phyloP scores from a whole-genome alignment of 2,329 filamentous ascomycete genomes.

The Fusarium oligoseptatum region DNA sequence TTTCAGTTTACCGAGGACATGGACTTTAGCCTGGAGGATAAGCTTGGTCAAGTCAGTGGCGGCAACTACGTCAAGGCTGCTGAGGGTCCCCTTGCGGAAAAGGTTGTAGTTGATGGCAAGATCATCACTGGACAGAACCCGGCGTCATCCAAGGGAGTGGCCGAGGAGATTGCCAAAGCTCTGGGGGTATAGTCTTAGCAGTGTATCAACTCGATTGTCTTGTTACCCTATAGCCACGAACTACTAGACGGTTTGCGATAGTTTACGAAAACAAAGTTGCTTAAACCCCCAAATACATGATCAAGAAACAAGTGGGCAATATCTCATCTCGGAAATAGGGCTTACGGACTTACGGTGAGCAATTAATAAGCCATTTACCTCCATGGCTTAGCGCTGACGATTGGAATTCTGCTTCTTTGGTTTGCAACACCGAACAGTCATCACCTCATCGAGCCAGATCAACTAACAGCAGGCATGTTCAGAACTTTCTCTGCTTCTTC shows the following conservation, averaged over 20 bases:
- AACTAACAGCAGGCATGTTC: neutral
- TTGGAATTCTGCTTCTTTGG: neutral
- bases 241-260: neutral
- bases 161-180: constrained; percentile 58
- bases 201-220: neutral
- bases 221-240: neutral
- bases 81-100: constrained; percentile 59
- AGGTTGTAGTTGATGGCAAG: constrained; percentile 63
- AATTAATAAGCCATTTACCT: neutral
- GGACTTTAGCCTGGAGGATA: constrained; percentile 63
- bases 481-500: neutral
- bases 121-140: constrained; percentile 71
- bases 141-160: constrained; percentile 61
- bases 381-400: neutral
- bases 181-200: neutral
- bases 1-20: constrained; percentile 63
- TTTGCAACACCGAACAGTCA: neutral
- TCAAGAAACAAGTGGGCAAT: neutral
- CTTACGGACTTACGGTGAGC: neutral
- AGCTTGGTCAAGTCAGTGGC: constrained; percentile 54
- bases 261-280: neutral
- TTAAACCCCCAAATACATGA: neutral
- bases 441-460: neutral
- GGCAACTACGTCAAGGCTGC: constrained; percentile 67
- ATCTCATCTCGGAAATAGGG: neutral